Conservation (phyloP, 805 yeast species). For the Kuraishia ogatae region DNA sequence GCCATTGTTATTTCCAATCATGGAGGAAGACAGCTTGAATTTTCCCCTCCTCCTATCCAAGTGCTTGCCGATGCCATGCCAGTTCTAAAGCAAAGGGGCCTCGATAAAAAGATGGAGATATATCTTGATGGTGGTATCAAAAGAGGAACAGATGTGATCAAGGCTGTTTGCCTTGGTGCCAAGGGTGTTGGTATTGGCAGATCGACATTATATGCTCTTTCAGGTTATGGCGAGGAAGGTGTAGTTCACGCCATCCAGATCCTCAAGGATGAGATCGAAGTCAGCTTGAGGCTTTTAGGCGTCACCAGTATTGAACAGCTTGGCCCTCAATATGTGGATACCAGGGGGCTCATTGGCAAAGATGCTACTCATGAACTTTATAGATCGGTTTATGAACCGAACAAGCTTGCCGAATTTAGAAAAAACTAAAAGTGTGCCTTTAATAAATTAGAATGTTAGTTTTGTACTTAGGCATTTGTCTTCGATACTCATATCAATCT, state of each 20-base stretch:
- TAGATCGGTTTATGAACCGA: constrained; percentile 4
- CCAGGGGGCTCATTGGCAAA: constrained; percentile 12
- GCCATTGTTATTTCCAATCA: constrained; percentile 65
- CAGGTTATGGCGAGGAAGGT: constrained; percentile 72
- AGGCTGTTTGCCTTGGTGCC: constrained; percentile 73
- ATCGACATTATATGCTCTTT: constrained; percentile 69
- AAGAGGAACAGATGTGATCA: constrained; percentile 69
- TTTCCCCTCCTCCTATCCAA: constrained; percentile 51
- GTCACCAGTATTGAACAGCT: constrained; percentile 39
- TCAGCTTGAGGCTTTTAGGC: constrained; percentile 57
- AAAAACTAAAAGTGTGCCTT: not conserved
- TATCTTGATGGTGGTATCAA: constrained; percentile 73
- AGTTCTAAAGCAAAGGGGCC: constrained; percentile 27
- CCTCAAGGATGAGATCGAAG: constrained; percentile 45
- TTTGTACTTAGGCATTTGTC: not conserved
- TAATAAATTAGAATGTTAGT: not conserved
- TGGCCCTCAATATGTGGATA: constrained; percentile 27
- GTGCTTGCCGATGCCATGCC: constrained; percentile 48
- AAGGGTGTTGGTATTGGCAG: constrained; percentile 60
- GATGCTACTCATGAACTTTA: constrained; percentile 6
- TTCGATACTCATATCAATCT: not conserved
- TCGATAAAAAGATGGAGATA: constrained; percentile 43
- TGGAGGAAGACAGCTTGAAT: constrained; percentile 67
- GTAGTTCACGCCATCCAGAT: constrained; percentile 50
- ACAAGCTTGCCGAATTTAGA: not conserved